Base-by-base conservation (phyloP, 2,329 filamentous ascomycete genomes). In the Ophiocordyceps camponoti-saundersi region DNA sequence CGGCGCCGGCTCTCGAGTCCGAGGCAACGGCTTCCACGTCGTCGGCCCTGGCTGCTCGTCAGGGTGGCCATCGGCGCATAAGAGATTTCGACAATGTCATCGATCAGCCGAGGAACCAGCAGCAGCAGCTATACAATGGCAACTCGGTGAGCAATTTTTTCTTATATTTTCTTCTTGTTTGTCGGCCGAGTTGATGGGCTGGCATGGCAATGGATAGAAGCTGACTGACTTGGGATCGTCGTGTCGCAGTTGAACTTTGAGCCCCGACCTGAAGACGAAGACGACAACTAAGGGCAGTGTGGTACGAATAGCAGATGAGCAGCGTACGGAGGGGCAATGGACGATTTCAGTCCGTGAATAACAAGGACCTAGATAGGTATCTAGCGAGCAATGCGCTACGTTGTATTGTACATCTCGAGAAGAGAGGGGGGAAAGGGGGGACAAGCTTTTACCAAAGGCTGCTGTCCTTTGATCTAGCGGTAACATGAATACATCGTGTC, bases 91-190 rank as follows among this genome's bases (percentile, higher is more conserved):
- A 60, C 52, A 75, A 80, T 49, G 66, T 71, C 39, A 66, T 71
- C 20, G 68, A 75, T 50, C 67, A 71, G 39, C 68, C 69, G 46
- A 64, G 74, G 47, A 72, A 80, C 51, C 73, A 79, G 42, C 26
- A 29, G 42, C 26, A 29, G 26, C 82, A 93, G 57, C 75, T 93
- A 44, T 95, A 95, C 59, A 95, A 95, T 57, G 89, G 89, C 1
- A 95, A 95, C 58, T 85, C 85, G 59, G 85, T 89, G 69, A 63
- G 77, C n/a, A n/a, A n/a, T n/a, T n/a, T 66, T 16, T 23, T 15
- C 8, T 8, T 21, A 6, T n/a, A n/a, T n/a, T n/a, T 23, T 15
- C 10, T 10, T 3, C 23, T 8, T 4, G 23, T 26, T 8, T 26
- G 23, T 5, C 23, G 8, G 23, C 23, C 23, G 23, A 26, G 15